Evolutionary conservation across 495 filamentous ascomycete genomes (phyloP).

Genomic region (Stereocaulon alpinum): DNA sequence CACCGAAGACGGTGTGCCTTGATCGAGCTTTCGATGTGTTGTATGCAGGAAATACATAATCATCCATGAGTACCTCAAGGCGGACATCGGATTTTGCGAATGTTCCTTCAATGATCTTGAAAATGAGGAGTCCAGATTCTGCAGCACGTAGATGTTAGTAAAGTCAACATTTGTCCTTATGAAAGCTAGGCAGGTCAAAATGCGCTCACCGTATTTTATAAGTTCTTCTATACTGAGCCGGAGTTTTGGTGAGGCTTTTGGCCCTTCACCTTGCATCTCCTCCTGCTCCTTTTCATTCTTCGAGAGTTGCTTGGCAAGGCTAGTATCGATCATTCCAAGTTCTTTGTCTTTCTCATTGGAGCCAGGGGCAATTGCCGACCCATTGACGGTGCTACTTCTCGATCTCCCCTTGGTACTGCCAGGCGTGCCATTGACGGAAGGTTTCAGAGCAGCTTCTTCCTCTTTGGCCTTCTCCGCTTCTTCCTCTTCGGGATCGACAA

Average conservation of each 20-base stretch:
- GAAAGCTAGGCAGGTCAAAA: not conserved
- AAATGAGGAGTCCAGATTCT: slow-evolving; percentile 89
- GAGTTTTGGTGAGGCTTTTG: slow-evolving; percentile 65
- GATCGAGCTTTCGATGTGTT: slow-evolving; percentile 60
- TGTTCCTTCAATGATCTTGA: slow-evolving; percentile 83
- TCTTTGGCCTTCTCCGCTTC: slow-evolving; percentile 46
- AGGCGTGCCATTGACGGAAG: slow-evolving; percentile 16
- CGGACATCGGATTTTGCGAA: slow-evolving; percentile 64
- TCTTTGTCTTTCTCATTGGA: slow-evolving; percentile 14
- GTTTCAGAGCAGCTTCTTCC: slow-evolving; percentile 30
- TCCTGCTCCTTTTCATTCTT: slow-evolving; percentile 46
- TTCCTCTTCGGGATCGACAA: slow-evolving; percentile 91
- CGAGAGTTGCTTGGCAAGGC: slow-evolving; percentile 32
- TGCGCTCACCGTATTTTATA: slow-evolving; percentile 52
- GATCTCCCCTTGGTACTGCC: slow-evolving; percentile 19
- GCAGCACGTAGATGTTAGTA: slow-evolving; percentile 17
- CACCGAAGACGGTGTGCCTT: slow-evolving; percentile 60
- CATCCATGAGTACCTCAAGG: slow-evolving; percentile 87
- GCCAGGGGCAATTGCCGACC: slow-evolving; percentile 12
- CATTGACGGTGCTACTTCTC: slow-evolving; percentile 31
- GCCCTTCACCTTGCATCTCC: slow-evolving; percentile 30
- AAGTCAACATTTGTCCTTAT: not conserved
- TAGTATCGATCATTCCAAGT: slow-evolving; percentile 23
- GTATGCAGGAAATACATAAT: slow-evolving; percentile 86
- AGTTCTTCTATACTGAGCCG: slow-evolving; percentile 70